These are phyloP conservation scores for Mycena floridula DNA, from an alignment of 768 basidiomycete genomes.

Conservation along the genomic window DNA sequence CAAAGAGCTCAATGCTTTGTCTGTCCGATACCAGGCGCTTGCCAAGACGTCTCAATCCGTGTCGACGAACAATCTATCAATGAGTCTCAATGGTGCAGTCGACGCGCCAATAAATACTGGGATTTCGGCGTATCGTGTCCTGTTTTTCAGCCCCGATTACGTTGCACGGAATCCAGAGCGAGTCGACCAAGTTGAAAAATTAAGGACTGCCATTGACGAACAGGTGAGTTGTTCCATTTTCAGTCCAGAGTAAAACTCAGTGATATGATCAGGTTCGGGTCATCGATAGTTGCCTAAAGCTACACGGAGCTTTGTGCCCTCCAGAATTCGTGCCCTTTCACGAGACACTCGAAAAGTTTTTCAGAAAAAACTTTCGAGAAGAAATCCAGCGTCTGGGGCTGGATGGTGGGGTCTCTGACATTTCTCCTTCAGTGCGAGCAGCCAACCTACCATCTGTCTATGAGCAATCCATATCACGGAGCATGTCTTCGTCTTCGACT, in stretches of 20 bases:
- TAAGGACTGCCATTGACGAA: slow-evolving; percentile 73
- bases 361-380: slow-evolving; percentile 78
- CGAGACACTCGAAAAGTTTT: slow-evolving; percentile 80
- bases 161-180: slow-evolving; percentile 62
- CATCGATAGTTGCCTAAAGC: slow-evolving; percentile 76
- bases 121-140: slow-evolving; percentile 67
- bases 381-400: slow-evolving; percentile 70
- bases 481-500: slow-evolving; percentile 39
- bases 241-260: not conserved
- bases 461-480: slow-evolving; percentile 43
- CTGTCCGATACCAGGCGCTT: slow-evolving; percentile 68
- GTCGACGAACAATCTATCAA: slow-evolving; percentile 76
- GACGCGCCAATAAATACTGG: slow-evolving; percentile 79
- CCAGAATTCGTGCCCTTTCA: slow-evolving; percentile 92
- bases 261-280: slow-evolving; percentile 50
- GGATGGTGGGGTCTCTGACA: slow-evolving; percentile 49
- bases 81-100: slow-evolving; percentile 82
- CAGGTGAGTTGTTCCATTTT: slow-evolving; percentile 43
- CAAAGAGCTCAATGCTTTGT: slow-evolving; percentile 64
- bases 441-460: slow-evolving; percentile 34
- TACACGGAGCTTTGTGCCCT: slow-evolving; percentile 79
- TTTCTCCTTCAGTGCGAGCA: slow-evolving; percentile 33
- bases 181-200: slow-evolving; percentile 61
- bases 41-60: slow-evolving; percentile 70
- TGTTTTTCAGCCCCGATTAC: slow-evolving; percentile 72